phyloP scores from a whole-genome alignment of 140 eudicot species.

The Oenanthe javanica region DNA sequence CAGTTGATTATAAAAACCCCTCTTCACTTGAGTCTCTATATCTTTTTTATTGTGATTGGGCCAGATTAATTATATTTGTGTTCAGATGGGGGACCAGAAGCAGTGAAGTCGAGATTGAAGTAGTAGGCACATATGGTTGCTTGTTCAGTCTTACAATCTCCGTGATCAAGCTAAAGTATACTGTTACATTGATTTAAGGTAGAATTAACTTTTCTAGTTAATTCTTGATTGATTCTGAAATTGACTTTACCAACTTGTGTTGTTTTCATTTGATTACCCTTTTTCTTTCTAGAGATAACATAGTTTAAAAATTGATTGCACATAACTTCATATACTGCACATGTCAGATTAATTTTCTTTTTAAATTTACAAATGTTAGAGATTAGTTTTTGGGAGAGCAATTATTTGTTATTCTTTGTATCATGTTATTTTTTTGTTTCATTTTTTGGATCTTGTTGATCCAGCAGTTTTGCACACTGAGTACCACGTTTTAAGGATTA shows the following conservation, averaged over 20 bases:
- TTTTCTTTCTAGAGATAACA: neutral
- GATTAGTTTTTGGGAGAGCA: neutral
- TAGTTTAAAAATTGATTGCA: neutral
- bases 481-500: neutral
- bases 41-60: too few species aligned
- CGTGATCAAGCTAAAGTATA: conserved; percentile 5
- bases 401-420: neutral
- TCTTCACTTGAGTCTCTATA: too few species aligned
- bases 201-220: conserved; percentile 1
- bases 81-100: conserved; percentile 34
- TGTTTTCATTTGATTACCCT: neutral
- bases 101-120: conserved; percentile 29
- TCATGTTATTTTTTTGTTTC: neutral
- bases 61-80: neutral
- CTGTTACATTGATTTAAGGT: neutral
- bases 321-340: neutral
- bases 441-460: neutral
- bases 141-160: conserved; percentile 28
- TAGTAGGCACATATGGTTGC: conserved; percentile 45
- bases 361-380: neutral
- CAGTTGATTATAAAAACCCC: too few species aligned
- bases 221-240: neutral
- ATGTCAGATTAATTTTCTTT: neutral
- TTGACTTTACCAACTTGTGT: neutral
- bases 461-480: neutral